Conservation (phyloP, 768 basidiomycete genomes). For the Rhodotorula kratochvilovae region DNA sequence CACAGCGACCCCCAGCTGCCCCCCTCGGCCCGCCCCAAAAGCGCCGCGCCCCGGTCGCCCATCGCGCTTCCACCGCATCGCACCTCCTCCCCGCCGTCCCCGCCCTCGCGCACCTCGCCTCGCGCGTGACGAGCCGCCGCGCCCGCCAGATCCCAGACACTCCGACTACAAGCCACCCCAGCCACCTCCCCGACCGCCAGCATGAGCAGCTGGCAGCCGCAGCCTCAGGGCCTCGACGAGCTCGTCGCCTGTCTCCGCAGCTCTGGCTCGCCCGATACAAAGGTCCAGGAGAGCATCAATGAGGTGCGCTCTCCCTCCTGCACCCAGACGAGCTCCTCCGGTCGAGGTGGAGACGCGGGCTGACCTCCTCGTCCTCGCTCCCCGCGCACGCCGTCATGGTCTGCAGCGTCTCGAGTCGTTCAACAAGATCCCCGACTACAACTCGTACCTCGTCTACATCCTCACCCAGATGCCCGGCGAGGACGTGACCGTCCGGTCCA, state of each 20-base stretch:
- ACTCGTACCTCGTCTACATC: slow-evolving; percentile 81
- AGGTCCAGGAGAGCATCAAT: slow-evolving; percentile 36
- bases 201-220: slow-evolving; percentile 25
- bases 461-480: slow-evolving; percentile 73
- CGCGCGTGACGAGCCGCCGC: background rate
- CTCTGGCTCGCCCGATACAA: slow-evolving; percentile 23
- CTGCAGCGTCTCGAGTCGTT: slow-evolving; percentile 49
- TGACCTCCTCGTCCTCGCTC: background rate
- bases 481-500: slow-evolving; percentile 86
- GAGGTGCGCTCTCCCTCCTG: slow-evolving; percentile 21
- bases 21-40: no score
- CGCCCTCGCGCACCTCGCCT: background rate
- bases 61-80: no score
- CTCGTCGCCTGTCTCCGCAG: slow-evolving; percentile 26
- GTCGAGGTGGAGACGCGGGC: background rate
- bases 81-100: background rate
- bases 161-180: background rate
- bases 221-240: slow-evolving; percentile 26
- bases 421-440: slow-evolving; percentile 42
- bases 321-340: no score
- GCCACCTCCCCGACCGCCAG: background rate
- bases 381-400: background rate
- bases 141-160: no score
- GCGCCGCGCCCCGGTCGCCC: no score
- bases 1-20: no score